Base-by-base conservation (phyloP, 768 basidiomycete genomes). In the Mycena haematopus region DNA sequence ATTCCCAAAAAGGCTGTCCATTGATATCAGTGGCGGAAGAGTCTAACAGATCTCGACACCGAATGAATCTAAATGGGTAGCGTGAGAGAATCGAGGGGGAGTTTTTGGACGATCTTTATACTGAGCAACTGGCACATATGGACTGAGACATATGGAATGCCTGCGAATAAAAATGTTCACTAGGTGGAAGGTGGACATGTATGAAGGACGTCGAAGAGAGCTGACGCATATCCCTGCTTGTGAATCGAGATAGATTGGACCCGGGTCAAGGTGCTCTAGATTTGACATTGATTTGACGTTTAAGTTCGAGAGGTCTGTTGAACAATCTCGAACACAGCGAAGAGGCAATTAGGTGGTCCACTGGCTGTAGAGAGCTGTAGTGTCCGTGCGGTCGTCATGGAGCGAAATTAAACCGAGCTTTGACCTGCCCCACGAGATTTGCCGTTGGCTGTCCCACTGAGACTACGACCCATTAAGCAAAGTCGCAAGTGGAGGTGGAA, bases 281-380 rank as follows among this genome's bases (percentile, higher is more conserved):
- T 31, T 31, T 31, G 29, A 31, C 29, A 9, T 31, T 31, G 29
- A 44, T 42, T 47, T 47, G 9, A 19, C 52, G 27, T 47, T 25
- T 17, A 27, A 47, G 46, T 27, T 29, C 25, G 46, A 46, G 33
- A 46, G 33, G 40, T 25, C 17, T 40, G 19, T 33, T 27, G 29
- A 46, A 56, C 29, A 2, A 56, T 47, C 55, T 46, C 22, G 6
- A 27, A 35, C 29, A 47, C 56, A 35, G 56, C 22, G 46, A 56
- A 56, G 55, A 56, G 45, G 14, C 17, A 19, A 13, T 52, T 29
- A 11, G 46, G 46, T 21, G 46, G 10, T 24, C 9, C 44, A 9
- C 24, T 47, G 25, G 14, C 46, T 6, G 25, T 47, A 47, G 19
- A 19, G 19, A n/a, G 24, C 14, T 4, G 46, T 27, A 13, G 27